These are phyloP conservation scores for Quercus bicolor DNA, from an alignment of 306 rosid species.

Conservation along the genomic window DNA sequence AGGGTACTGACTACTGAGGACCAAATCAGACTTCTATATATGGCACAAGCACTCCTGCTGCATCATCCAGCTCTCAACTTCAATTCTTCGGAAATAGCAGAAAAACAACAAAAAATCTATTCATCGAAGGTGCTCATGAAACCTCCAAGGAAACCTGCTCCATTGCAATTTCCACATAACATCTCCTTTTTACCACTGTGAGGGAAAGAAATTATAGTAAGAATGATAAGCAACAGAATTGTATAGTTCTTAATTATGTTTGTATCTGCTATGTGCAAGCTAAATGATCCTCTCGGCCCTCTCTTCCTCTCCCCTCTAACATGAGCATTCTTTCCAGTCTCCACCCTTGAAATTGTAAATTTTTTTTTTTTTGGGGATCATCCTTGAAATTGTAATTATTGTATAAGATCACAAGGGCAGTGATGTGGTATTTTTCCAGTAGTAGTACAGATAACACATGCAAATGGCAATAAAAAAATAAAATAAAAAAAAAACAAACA, in stretches of 20 bases:
- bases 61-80: neutral
- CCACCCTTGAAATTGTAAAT: neutral
- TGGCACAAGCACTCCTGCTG: neutral
- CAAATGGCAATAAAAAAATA: neutral
- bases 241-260: neutral
- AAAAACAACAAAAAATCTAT: neutral
- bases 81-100: conserved; percentile 35
- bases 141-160: conserved; percentile 52
- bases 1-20: neutral
- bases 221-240: neutral
- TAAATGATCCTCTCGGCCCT: neutral
- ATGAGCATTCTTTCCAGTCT: no score
- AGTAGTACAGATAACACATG: neutral
- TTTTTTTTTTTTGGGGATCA: no score
- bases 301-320: neutral
- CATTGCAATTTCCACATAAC: conserved; percentile 58
- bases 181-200: conserved; percentile 48
- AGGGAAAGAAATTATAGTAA: neutral
- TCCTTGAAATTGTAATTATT: neutral
- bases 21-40: neutral
- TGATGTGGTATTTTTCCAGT: no score
- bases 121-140: conserved; percentile 57
- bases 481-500: neutral
- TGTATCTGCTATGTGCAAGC: neutral
- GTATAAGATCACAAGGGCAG: neutral